A percentile compares a stretch with the other conserved stretches of the same genome.
Evolutionary conservation across 768 basidiomycete species (phyloP).

Genomic region (Suillus tomentosus): DNA sequence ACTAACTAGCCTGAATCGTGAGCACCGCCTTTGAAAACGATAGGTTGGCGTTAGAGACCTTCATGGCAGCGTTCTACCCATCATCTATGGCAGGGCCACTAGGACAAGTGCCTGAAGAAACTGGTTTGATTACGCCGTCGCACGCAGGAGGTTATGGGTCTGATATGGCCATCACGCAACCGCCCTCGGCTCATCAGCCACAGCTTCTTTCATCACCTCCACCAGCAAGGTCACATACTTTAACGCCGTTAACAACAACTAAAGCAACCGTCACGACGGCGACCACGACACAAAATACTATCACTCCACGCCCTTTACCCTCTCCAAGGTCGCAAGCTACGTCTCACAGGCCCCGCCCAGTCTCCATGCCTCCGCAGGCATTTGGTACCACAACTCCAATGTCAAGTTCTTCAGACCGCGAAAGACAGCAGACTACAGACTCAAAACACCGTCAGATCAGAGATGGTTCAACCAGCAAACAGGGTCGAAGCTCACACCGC

Average conservation of each 20-base stretch:
- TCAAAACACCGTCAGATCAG: slow-evolving; percentile 33
- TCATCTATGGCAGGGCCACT: slow-evolving; percentile 48
- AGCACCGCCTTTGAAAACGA: slow-evolving; percentile 24
- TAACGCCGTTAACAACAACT: slow-evolving; percentile 9
- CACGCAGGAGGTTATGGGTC: slow-evolving; percentile 68
- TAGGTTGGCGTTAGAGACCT: slow-evolving; percentile 22
- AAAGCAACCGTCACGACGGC: slow-evolving; percentile 18
- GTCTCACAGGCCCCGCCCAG: slow-evolving; percentile 53
- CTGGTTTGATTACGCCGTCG: slow-evolving; percentile 45
- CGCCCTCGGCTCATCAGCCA: slow-evolving; percentile 30
- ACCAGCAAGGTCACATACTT: slow-evolving; percentile 14
- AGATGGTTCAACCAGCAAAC: slow-evolving; percentile 37
- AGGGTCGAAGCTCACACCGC: slow-evolving; percentile 42
- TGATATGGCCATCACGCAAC: slow-evolving; percentile 49
- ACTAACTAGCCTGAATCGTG: slow-evolving; percentile 12
- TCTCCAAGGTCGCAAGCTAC: slow-evolving; percentile 26
- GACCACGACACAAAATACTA: slow-evolving; percentile 28
- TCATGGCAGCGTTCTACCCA: slow-evolving; percentile 44
- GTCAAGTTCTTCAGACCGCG: slow-evolving; percentile 34
- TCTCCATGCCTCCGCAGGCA: slow-evolving; percentile 75
- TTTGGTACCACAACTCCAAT: slow-evolving; percentile 36
- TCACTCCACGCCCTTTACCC: slow-evolving; percentile 37
- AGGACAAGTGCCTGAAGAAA: slow-evolving; percentile 54
- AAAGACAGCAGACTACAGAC: slow-evolving; percentile 30
- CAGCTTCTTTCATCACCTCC: slow-evolving; percentile 23